Evolutionary conservation across 2,329 filamentous ascomycete genomes (phyloP).

Genomic region (Nannizzia gypsea): DNA sequence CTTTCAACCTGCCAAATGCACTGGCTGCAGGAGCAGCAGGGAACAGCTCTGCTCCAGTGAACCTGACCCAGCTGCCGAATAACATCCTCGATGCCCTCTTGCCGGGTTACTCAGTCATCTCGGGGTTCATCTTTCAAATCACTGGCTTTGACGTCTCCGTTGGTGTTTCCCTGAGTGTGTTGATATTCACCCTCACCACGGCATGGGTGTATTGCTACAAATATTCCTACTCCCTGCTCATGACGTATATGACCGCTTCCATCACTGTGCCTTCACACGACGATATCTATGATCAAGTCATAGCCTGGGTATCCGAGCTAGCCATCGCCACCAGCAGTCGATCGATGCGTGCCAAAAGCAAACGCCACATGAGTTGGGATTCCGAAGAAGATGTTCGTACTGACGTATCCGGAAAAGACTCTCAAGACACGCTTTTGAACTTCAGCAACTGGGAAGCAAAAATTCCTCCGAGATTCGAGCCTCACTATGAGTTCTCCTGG

Average conservation of each 20-base stretch:
- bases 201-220: constrained; percentile 28
- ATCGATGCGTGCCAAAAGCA: constrained; percentile 46
- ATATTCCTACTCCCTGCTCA: constrained; percentile 22
- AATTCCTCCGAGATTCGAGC: constrained; percentile 39
- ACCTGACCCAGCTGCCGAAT: constrained; percentile 30
- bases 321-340: constrained; percentile 42
- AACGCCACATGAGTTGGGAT: constrained; percentile 44
- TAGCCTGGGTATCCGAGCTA: constrained; percentile 48
- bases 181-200: constrained; percentile 32
- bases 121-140: constrained; percentile 30
- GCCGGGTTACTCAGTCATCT: constrained; percentile 40
- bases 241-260: constrained; percentile 30
- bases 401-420: constrained; percentile 17
- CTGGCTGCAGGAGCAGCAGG: not conserved
- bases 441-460: constrained; percentile 39
- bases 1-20: constrained; percentile 1
- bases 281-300: constrained; percentile 48
- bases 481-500: constrained; percentile 35
- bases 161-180: constrained; percentile 33
- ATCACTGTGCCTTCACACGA: constrained; percentile 45
- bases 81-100: constrained; percentile 41
- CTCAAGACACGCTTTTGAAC: constrained; percentile 34
- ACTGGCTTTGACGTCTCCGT: constrained; percentile 40
- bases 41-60: constrained; percentile 6
- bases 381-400: constrained; percentile 21